Base-by-base conservation (phyloP, 768 basidiomycete genomes). In the Russula lepida region DNA sequence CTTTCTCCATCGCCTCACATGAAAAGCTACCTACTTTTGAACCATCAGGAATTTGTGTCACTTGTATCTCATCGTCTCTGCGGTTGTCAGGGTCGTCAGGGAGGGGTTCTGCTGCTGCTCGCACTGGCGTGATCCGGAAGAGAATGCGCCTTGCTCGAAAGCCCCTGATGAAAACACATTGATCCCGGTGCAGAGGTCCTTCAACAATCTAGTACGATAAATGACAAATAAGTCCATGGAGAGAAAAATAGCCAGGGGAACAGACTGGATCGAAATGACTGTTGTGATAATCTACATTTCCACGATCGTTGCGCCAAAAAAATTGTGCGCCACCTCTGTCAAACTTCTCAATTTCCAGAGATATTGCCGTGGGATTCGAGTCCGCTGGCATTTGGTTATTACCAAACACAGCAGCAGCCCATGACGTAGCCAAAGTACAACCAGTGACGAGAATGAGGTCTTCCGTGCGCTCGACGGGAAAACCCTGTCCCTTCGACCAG, bases 101-200 rank as follows among this genome's bases (percentile, higher is more conserved):
- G 30, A 23, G 54, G 12, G 59, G 54, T 41, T 25, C 59, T 6
- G 54, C 59, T 4, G 53, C 54, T 12, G 37, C 59, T 25, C 44
- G 54, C 1, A 56, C n/a, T n/a, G 9, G 19, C 7, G 2, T 33
- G 50, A 12, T 35, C 28, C 30, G 37, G 44, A 23, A 60, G 28
- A 60, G 21, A 17, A 35, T n/a, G 17, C 59, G 53, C 13, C 58
- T 62, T 4, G 60, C 56, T 11, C 60, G 56, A n/a, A 51, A 62
- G 15, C 60, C 60, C n/a, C 41, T 50, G 23, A 62, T 44, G 39
- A 62, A 62, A 8, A 62, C 43, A 6, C 60, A 62, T 6, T 62
- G 60, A 33, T 59, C 25, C 46, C 5, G n/a, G 12, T 11, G 27
- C 8, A 23, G 21, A 19, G 1, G 25, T n/a, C 15, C 21, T 15